These are phyloP conservation scores for Anthoceros angustus DNA, from an alignment of 225 moss, liverwort and hornwort species.

Conservation along the genomic window DNA sequence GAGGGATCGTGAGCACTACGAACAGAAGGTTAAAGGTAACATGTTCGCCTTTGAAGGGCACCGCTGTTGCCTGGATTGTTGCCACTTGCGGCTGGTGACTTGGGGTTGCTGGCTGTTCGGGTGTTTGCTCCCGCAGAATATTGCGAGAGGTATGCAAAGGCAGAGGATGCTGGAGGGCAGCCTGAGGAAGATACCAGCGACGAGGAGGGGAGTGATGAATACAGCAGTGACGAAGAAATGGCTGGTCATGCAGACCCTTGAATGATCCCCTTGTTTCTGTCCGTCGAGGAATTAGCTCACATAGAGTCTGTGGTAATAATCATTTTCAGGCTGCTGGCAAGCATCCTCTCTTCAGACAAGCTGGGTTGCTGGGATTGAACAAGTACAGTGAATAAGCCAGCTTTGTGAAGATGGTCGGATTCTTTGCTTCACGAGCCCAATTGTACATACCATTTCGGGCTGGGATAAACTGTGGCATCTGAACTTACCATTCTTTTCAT, in stretches of 20 bases:
- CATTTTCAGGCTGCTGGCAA: not conserved
- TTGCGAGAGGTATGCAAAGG: slow-evolving; percentile 87
- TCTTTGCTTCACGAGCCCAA: not conserved
- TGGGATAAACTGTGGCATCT: not conserved
- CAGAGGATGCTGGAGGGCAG: slow-evolving; percentile 63
- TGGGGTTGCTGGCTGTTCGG: not conserved
- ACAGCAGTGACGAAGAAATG: slow-evolving; percentile 92
- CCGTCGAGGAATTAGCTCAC: not conserved
- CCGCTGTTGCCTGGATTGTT: not conserved
- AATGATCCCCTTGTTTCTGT: slow-evolving; percentile 12
- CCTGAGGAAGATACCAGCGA: slow-evolving; percentile 66
- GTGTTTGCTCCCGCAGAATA: slow-evolving; percentile 43
- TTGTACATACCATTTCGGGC: not conserved
- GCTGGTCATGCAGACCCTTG: slow-evolving; percentile 89
- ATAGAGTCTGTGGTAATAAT: not conserved
- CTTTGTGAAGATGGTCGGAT: not conserved
- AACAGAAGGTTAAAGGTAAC: slow-evolving; percentile 90
- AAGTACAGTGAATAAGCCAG: not conserved
- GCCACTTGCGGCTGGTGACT: not conserved
- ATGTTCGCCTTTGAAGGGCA: not conserved
- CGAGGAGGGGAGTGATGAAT: slow-evolving; percentile 82
- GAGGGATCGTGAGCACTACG: slow-evolving; percentile 76
- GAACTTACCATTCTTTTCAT: not conserved
- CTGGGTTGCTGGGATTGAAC: not conserved
- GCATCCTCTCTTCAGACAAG: not conserved